Base-by-base conservation (phyloP, 2,329 filamentous ascomycete genomes). In the Fusarium lyarnte region DNA sequence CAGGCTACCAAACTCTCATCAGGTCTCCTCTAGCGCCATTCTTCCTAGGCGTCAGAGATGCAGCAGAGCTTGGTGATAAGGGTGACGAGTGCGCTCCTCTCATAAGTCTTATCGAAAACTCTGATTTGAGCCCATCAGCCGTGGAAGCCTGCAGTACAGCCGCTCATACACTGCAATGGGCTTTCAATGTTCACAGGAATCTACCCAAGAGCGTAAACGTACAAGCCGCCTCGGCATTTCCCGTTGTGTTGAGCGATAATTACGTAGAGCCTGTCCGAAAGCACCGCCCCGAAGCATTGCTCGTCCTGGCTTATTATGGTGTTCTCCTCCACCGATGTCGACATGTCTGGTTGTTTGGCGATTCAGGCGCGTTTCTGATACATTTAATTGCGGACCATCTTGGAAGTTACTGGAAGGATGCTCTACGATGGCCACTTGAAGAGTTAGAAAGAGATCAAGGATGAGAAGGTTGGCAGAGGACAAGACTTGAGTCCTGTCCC, bases 261-360 rank as follows among this genome's bases (percentile, higher is more conserved):
- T 85, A 80, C 52, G 74, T 82, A 43, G 78, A 82, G 12, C 74
- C 80, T 23, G 72, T 84, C 35, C 76, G 78, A 21, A 78, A 79
- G 33, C 74, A 79, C n/a, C 77, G 79, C 2, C 82, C 83, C 1
- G 83, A 84, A 52, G 83, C 83, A 12, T 77, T 88, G 29, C 78
- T 86, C 16, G 81, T 88, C 11, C 76, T 88, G 27, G 85, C 84
- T 10, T 83, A 87, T 70, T 87, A 86, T 64, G 85, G 85, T 16
- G 81, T 86, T 8, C 72, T 88, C 45, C 77, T 87, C n/a, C 83
- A 86, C 66, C 79, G 79, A 19, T 82, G 80, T 43, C 77, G 81
- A 13, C 66, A 74, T 8, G 75, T 79, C 39, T 86, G 85, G 84
- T 77, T 84, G 31, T 79, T 84, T 70, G 81, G 77, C 9, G 75